Conservation (phyloP, 306 rosid genomes). For the Notholithocarpus densiflorus region DNA sequence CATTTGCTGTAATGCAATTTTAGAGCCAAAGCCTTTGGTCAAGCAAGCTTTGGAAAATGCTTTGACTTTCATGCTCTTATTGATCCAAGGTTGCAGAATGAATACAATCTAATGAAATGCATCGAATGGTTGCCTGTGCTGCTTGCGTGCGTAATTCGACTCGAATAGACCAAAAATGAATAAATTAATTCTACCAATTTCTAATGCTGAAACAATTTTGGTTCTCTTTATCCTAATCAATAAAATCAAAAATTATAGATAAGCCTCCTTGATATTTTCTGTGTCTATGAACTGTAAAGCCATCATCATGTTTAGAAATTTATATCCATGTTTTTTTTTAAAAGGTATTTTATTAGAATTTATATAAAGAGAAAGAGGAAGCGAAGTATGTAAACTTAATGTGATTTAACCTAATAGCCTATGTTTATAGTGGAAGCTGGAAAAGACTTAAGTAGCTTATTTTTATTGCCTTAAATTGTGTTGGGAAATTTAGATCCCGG, state of each 20-base stretch:
- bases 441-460: too few species aligned
- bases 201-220: not conserved
- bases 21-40: constrained; percentile 72
- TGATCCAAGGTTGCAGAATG: constrained; percentile 24
- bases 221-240: not conserved
- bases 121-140: constrained; percentile 51
- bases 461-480: too few species aligned
- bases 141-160: constrained; percentile 52
- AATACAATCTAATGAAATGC: constrained; percentile 46
- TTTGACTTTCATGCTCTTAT: constrained; percentile 31
- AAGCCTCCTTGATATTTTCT: not conserved
- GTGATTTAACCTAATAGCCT: too few species aligned
- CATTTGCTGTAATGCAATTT: constrained; percentile 10
- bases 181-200: constrained; percentile 32
- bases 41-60: constrained; percentile 44
- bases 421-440: too few species aligned
- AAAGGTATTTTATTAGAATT: not conserved
- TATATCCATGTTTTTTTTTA: not conserved
- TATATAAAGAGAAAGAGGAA: too few species aligned
- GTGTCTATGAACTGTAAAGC: not conserved
- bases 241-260: not conserved
- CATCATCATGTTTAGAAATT: not conserved
- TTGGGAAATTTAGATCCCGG: too few species aligned
- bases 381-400: too few species aligned
- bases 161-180: constrained; percentile 61